Conservation (phyloP, 441 rosid species). For the Melastoma candidum region DNA sequence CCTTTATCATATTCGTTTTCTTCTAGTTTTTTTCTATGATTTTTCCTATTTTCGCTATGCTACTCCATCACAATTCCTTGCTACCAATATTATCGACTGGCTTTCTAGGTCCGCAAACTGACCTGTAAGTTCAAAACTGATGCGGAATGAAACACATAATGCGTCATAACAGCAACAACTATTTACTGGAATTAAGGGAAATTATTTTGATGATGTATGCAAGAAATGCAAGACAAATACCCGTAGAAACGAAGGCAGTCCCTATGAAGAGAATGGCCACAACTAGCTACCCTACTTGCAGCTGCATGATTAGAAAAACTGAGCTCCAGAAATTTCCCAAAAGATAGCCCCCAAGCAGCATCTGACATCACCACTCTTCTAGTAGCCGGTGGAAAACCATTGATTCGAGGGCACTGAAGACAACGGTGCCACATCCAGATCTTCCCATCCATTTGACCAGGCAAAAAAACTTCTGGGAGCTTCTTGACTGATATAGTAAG, state of each 20-base stretch:
- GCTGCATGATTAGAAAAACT: slow-evolving; percentile 99
- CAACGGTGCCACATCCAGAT: slow-evolving; percentile 99
- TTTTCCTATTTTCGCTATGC: too few species aligned
- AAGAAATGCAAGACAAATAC: slow-evolving; percentile 27
- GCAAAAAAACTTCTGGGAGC: slow-evolving; percentile 58
- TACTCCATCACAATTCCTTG: too few species aligned
- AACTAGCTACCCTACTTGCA: slow-evolving; percentile 97
- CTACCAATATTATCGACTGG: too few species aligned
- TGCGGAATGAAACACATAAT: too few species aligned
- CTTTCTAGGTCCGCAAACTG: too few species aligned
- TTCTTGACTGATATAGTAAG: slow-evolving; percentile 96
- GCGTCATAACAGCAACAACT: background rate
- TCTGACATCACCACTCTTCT: slow-evolving; percentile 91
- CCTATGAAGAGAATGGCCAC: slow-evolving; percentile 99
- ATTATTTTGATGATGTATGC: too few species aligned
- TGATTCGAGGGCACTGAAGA: slow-evolving; percentile 67
- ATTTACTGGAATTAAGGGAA: too few species aligned
- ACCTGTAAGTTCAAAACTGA: too few species aligned
- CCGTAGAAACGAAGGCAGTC: slow-evolving; percentile 99
- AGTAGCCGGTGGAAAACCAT: slow-evolving; percentile 93
- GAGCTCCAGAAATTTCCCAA: slow-evolving; percentile 98
- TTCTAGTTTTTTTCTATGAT: too few species aligned
- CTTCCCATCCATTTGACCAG: slow-evolving; percentile 91
- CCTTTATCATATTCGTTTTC: too few species aligned
- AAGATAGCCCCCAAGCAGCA: slow-evolving; percentile 99